Base-by-base conservation (phyloP, 2,329 filamentous ascomycete genomes). In the Truncatella angustata region DNA sequence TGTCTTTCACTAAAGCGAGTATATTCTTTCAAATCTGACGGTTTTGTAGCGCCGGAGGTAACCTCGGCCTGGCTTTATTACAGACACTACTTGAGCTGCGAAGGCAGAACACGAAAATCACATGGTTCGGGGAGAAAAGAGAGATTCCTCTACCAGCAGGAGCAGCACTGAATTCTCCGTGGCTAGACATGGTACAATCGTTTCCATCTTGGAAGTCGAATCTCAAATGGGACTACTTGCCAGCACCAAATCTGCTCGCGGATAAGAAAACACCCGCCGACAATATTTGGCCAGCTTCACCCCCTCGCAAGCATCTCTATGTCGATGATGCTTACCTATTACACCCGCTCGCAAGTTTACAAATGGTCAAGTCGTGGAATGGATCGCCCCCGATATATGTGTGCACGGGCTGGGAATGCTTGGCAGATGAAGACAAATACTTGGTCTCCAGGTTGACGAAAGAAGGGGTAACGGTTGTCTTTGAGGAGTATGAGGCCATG, bases 401-500 rank as follows among this genome's bases (percentile, higher is more conserved):
- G 30, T 82, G 77, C 58, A 78, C 81, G 0, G 90, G 90, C 0
- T 82, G 88, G 73, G 90, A 94, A 69, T 77, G 87, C 59, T 74
- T 93, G 9, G 74, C 80, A 1, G 87, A 90, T 65, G 88, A 91
- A 66, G 78, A 77, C 54, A 77, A 76, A 56, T 81, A 82, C 49
- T 63, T 90, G 2, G 87, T 85, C 0, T 68, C 72, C 36, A 75
- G 77, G 35, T 73, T 88, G 10, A 73, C 73, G 14, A 57, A 61
- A 6, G 80, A 87, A 42, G 83, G 81, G 4, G 85, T 86, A 0
- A 63, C 62, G 0, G 80, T 92, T 0, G 75, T 82, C 3, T 87
- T 85, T 61, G 82, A 89, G 64, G 82, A 90, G 69, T 94, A 85
- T 64, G 85, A 91, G 66, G 86, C 83, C 3, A 93, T 93, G 89